Base-by-base conservation (phyloP, 1,139 yeast species). In the Kodamaea fungicola region DNA sequence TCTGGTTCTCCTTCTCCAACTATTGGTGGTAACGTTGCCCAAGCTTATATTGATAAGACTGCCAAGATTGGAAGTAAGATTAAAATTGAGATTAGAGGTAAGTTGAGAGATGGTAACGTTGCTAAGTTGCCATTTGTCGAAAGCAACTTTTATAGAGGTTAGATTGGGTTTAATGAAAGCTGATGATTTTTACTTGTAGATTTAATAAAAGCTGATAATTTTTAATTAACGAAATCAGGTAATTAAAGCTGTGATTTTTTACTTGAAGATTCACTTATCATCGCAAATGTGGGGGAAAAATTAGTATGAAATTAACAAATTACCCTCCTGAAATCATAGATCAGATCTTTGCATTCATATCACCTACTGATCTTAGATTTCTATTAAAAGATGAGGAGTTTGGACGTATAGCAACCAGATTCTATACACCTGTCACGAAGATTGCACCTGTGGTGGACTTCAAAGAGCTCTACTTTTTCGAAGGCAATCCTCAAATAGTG, bases 1-100 rank as follows among this genome's bases (percentile, higher is more conserved):
- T 87, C 96, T 0, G 98, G 98, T 4, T 81, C 92, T 42, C 83
- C 92, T 42, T 84, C 96, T 8, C 98, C 98, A 28, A 78, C 90
- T 8, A 64, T 83, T 40, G 83, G 82, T n/a, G 84, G 83, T 34
- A 92, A 92, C 56, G 83, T 92, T 42, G 97, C 96, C 19, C 96
- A 90, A 75, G 96, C 85, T 6, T 92, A 87, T 62, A 75, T 92
- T 30, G 75, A 84, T 44, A 82, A 87, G 52, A 79, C 78, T n/a
- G 71, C 67, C 52, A 92, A 90, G 65, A 71, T 78, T 32, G 97
- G 96, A 2, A 78, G 89, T n/a, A 70, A 75, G 36, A 70, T 90
- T 30, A 64, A 77, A 48, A 80, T 90, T 43, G 84, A 86, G 51
- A 83, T 92, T 38, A 78, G 97, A 59, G 94, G 92, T 47, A 90